These are phyloP conservation scores for Barnettozyma salicaria DNA, from an alignment of 805 yeast species.

Conservation along the genomic window DNA sequence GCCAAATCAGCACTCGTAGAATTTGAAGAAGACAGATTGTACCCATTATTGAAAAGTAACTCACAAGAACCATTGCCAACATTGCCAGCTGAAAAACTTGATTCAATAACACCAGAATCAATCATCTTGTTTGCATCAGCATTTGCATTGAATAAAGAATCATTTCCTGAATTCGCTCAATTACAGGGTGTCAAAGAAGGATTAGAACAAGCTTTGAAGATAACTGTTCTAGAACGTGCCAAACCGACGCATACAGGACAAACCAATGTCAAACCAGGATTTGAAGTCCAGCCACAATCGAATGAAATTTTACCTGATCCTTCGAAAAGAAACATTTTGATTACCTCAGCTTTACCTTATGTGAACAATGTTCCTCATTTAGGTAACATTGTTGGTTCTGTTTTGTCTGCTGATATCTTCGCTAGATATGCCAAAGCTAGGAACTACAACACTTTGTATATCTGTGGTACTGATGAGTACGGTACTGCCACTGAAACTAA, in stretches of 20 bases:
- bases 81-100: conserved; percentile 21
- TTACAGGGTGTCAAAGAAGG: conserved; percentile 38
- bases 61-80: conserved; percentile 21
- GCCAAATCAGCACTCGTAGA: conserved; percentile 29
- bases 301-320: conserved; percentile 49
- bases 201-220: conserved; percentile 39
- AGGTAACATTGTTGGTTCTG: conserved; percentile 96
- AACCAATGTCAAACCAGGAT: conserved; percentile 24
- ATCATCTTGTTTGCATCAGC: conserved; percentile 54
- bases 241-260: conserved; percentile 39
- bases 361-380: conserved; percentile 98
- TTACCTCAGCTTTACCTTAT: conserved; percentile 95
- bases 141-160: conserved; percentile 36
- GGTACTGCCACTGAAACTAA: conserved; percentile 99
- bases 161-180: conserved; percentile 25
- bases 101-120: conserved; percentile 40
- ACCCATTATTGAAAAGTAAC: conserved; percentile 31
- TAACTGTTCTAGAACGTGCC: conserved; percentile 38
- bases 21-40: conserved; percentile 41
- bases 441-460: conserved; percentile 76
- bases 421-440: conserved; percentile 86
- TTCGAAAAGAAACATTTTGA: conserved; percentile 69
- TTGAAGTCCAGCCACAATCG: conserved; percentile 23
- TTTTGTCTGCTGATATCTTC: conserved; percentile 88
- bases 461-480: conserved; percentile 98